Evolutionary conservation across 2,329 filamentous ascomycete genomes (phyloP), one percentile per base, ranked within the genome.

Genomic region (Aureobasidium sp.): DNA sequence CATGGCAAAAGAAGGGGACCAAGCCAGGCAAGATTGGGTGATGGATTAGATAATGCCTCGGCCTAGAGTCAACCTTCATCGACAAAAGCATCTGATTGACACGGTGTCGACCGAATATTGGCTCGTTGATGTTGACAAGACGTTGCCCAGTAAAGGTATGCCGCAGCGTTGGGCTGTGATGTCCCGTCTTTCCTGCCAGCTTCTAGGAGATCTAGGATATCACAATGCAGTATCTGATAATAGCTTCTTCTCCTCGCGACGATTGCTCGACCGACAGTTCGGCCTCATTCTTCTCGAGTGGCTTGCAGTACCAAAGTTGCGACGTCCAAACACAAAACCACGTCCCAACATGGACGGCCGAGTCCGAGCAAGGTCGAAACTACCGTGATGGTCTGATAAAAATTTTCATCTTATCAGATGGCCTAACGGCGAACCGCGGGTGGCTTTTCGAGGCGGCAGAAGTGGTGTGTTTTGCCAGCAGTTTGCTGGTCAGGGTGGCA

Each of bases 371-470:
- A 35, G 30, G 6, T 21, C 16, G 6, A 12, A 49, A 38, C 16
- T 49, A 49, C 45, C 45, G 45, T 38, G 34, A 30, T 49, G 45
- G 45, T 39, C 4, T n/a, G 45, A 49, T 49, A 22, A 37, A 38
- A 38, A 49, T 21, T 39, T 49, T 49, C 45, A 49, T 49, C 45
- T 49, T 38, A 49, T 49, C 32, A 49, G 45, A 49, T 49, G 34
- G 30, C 37, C 17, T 29, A 37, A 48, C 30, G 30, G 30, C 37
- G 44, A 16, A 30, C 44, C n/a, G 32, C 19, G 1, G 6, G 44
- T 48, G 44, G 44, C 44, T 48, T 45, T 16, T 14, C 22, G 12
- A 48, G 21, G 21, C 44, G 44, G 4, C 10, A 16, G 10, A 10
- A 25, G 12, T n/a, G n/a, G 14, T 35, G 22, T 16, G 19, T 35